phyloP scores from a whole-genome alignment of 441 rosid genomes.

The Adansonia grandidieri region DNA sequence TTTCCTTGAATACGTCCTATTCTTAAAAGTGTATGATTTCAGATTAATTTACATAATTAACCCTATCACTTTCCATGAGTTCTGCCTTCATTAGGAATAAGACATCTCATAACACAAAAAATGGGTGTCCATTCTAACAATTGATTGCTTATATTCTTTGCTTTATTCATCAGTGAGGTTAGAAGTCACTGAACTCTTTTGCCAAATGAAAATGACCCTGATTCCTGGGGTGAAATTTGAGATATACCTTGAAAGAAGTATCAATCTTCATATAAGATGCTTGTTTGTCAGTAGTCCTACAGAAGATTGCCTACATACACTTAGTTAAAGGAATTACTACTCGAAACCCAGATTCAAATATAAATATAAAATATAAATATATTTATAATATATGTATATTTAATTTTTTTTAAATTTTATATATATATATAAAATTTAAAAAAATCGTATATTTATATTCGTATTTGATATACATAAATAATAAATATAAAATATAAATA shows the following conservation, averaged over 20 bases:
- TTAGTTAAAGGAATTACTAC: too few species aligned
- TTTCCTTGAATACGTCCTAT: too few species aligned
- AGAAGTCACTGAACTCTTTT: not conserved
- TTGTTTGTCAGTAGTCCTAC: not conserved
- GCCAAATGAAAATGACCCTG: conserved; percentile 12
- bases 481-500: too few species aligned
- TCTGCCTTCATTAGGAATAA: not conserved
- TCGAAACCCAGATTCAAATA: too few species aligned
- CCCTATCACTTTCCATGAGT: not conserved
- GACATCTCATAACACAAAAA: conserved; percentile 4
- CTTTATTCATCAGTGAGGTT: not conserved
- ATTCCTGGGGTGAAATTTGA: not conserved
- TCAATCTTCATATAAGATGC: not conserved
- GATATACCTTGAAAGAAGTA: not conserved
- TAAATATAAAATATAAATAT: too few species aligned
- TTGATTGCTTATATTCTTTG: not conserved
- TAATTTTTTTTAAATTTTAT: too few species aligned
- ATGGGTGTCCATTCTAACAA: not conserved
- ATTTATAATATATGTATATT: too few species aligned
- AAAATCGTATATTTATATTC: too few species aligned
- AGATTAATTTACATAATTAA: too few species aligned
- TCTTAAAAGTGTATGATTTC: too few species aligned
- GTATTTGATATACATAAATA: too few species aligned
- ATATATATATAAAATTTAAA: too few species aligned
- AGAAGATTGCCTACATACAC: not conserved